These are phyloP conservation scores for Monosporascus sp. DNA, from an alignment of 2,329 filamentous ascomycete species.

Conservation along the genomic window DNA sequence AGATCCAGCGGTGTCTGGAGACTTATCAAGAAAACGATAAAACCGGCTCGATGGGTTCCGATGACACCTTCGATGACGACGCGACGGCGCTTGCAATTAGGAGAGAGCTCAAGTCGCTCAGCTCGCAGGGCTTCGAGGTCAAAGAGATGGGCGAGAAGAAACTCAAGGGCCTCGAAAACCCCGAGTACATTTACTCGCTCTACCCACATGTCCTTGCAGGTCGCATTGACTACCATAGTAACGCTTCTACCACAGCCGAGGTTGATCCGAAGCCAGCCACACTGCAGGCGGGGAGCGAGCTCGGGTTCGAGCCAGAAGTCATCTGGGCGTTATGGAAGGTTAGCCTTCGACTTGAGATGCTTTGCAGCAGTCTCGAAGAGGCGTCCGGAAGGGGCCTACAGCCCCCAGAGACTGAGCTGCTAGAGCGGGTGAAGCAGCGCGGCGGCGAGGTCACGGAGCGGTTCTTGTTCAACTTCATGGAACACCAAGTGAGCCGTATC, in stretches of 20 bases:
- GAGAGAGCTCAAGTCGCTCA: slow-evolving; percentile 80
- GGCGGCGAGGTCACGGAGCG: slow-evolving; percentile 85
- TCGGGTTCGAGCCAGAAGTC: slow-evolving; percentile 73
- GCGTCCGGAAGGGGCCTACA: slow-evolving; percentile 59
- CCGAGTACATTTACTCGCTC: slow-evolving; percentile 90
- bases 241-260: slow-evolving; percentile 32
- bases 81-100: slow-evolving; percentile 70
- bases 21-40: slow-evolving; percentile 83
- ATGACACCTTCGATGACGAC: slow-evolving; percentile 74
- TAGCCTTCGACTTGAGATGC: slow-evolving; percentile 83
- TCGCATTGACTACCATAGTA: slow-evolving; percentile 65
- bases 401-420: slow-evolving; percentile 74
- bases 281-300: slow-evolving; percentile 59
- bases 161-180: slow-evolving; percentile 94
- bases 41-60: slow-evolving; percentile 60
- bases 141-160: slow-evolving; percentile 95
- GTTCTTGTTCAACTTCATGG: slow-evolving; percentile 83
- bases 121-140: slow-evolving; percentile 89
- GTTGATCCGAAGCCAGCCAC: slow-evolving; percentile 53
- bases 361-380: slow-evolving; percentile 84
- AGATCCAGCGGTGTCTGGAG: slow-evolving; percentile 87
- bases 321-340: slow-evolving; percentile 90
- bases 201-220: slow-evolving; percentile 86
- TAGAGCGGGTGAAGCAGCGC: slow-evolving; percentile 61
- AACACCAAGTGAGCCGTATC: slow-evolving; percentile 92